Evolutionary conservation across 2,329 filamentous ascomycete species (phyloP).

Genomic region (Hymenotorrendiella dingleyae): DNA sequence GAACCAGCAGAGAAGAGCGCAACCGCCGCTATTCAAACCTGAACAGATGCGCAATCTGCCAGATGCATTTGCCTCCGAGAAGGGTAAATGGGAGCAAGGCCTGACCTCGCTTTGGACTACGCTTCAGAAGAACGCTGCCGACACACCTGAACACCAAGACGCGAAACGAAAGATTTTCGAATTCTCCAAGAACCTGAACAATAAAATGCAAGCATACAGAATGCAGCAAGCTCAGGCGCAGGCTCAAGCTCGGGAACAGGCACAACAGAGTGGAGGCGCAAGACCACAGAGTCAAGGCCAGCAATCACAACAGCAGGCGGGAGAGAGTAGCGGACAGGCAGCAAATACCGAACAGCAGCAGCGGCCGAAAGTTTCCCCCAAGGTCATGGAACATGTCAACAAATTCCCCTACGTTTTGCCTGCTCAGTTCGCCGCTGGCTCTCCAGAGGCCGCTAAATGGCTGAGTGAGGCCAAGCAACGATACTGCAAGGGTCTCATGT

Average conservation of each 20-base stretch:
- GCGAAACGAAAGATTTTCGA: conserved; percentile 54
- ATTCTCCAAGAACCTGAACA: conserved; percentile 52
- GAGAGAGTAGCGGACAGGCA: conserved; percentile 7
- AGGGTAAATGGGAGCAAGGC: conserved; percentile 52
- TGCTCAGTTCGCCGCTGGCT: conserved; percentile 35
- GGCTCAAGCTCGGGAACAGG: too few species aligned
- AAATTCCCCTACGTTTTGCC: conserved; percentile 43
- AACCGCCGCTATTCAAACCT: conserved; percentile 22
- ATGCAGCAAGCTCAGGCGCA: conserved; percentile 14
- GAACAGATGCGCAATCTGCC: conserved; percentile 30
- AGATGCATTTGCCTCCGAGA: conserved; percentile 45
- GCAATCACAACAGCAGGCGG: conserved; percentile 9
- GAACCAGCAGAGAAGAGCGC: conserved; percentile 20
- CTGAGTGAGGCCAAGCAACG: conserved; percentile 41
- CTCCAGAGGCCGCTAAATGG: conserved; percentile 42
- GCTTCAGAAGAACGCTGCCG: conserved; percentile 43
- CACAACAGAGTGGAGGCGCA: conserved; percentile 11
- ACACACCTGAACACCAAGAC: conserved; percentile 42
- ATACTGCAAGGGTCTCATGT: conserved; percentile 43
- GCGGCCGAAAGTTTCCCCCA: conserved; percentile 18
- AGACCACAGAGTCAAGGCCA: conserved; percentile 14
- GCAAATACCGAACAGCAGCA: conserved; percentile 5
- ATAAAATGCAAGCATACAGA: conserved; percentile 40
- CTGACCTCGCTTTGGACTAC: conserved; percentile 46
- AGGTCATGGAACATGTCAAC: conserved; percentile 41